Evolutionary conservation across 176 grass and related monocot species (phyloP), one percentile per base, ranked within the genome.

Genomic region (Cenchrus purpureus): DNA sequence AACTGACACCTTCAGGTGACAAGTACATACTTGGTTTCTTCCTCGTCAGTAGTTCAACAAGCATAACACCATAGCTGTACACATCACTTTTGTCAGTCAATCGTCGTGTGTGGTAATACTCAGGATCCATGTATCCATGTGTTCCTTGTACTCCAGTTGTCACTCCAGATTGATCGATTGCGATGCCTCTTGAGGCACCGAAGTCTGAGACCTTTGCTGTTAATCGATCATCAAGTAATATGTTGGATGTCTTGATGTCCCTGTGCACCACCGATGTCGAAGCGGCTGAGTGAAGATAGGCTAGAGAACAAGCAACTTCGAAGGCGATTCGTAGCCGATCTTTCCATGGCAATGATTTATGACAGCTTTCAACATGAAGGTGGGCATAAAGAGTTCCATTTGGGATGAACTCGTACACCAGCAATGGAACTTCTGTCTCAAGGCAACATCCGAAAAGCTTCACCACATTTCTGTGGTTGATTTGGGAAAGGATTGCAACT

Each of bases 361-460:
- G 2, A 1, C 51, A 42, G 31, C 5, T 76, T 1, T 80, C 49
- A 5, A 8, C 37, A 60, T 89, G 89, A 16, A 89, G 80, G 63
- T 87, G 84, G 0, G 69, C 44, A 29, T 87, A 78, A 16, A 91
- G 89, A 12, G 80, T 83, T 55, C 89, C 89, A 45, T 94, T 94
- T 20, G 89, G 76, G 44, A 94, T 91, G 61, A 94, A 94, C 73
- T 91, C 86, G 0, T 91, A 94, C 2, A 91, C 86, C 37, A 94
- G 43, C 45, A 94, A 73, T 1, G 83, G 89, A 22, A 94, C 89
- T 28, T 91, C 83, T 11, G 86, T 91, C 71, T 94, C 86, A 0
- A 94, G 82, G 65, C 92, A 94, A 42, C 88, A 94, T 16, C 92
- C 92, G 2, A 84, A 89, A 10, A 94, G 92, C 65, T 89, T 94